These are phyloP conservation scores for Pichia sporocuriosa DNA, from an alignment of 805 yeast genomes.

Conservation along the genomic window DNA sequence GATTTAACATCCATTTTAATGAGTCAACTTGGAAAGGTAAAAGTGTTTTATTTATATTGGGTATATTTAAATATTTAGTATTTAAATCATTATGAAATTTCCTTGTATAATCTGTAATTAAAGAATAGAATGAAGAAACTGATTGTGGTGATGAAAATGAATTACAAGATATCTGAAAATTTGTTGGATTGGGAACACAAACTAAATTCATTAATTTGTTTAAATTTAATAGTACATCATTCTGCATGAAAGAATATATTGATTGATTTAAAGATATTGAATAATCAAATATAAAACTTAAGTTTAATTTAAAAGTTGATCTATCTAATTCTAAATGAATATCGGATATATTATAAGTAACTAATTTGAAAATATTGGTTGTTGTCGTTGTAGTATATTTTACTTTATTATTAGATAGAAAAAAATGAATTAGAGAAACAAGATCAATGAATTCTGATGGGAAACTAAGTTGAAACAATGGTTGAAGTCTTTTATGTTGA, in stretches of 20 bases:
- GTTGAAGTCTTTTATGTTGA: background rate
- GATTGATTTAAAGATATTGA: constrained; percentile 16
- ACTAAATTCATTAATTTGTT: constrained; percentile 13
- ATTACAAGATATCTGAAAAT: constrained; percentile 18
- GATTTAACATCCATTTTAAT: constrained; percentile 48
- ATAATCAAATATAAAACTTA: constrained; percentile 8
- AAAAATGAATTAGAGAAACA: background rate
- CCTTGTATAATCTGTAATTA: constrained; percentile 41
- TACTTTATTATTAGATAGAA: background rate
- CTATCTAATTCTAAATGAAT: background rate
- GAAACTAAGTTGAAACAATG: background rate
- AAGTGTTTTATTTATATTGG: constrained; percentile 19
- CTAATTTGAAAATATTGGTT: background rate
- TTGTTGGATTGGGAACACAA: constrained; percentile 16
- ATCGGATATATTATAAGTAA: background rate
- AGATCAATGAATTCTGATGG: background rate
- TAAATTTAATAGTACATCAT: constrained; percentile 18
- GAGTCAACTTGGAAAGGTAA: constrained; percentile 46
- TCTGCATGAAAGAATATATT: constrained; percentile 12
- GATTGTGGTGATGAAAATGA: constrained; percentile 15
- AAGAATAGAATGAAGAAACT: constrained; percentile 39
- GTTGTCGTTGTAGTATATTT: too few relatives aligned
- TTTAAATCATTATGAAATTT: constrained; percentile 10
- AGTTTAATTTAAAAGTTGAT: background rate
- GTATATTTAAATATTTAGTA: constrained; percentile 10